A percentile compares a stretch with the other conserved stretches of the same genome.
Evolutionary conservation across 1,284 basidiomycete genomes (phyloP).

Genomic region (Pyrrhoderma lamaoense): DNA sequence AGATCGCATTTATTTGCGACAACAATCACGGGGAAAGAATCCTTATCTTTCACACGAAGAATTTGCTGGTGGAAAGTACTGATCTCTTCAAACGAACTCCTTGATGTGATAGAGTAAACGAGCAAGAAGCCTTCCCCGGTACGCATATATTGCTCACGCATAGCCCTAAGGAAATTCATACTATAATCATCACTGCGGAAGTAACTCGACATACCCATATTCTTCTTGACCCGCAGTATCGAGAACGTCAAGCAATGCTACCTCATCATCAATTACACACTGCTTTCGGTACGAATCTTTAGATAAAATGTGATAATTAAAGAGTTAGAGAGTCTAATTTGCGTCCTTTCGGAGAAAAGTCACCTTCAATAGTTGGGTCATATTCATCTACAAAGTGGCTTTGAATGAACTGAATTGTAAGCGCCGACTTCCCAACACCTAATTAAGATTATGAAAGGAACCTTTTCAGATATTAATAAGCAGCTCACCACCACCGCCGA

Average conservation of each 20-base stretch:
- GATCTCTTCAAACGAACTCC: slow-evolving; percentile 97
- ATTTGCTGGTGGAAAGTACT: slow-evolving; percentile 98
- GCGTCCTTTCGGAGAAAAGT: slow-evolving; percentile 26
- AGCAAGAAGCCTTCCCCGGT: slow-evolving; percentile 98
- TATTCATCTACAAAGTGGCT: slow-evolving; percentile 98
- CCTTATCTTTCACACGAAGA: slow-evolving; percentile 93
- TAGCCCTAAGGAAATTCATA: slow-evolving; percentile 52
- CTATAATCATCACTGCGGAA: not conserved
- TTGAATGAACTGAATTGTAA: slow-evolving; percentile 98
- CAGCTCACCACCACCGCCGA: slow-evolving; percentile 89
- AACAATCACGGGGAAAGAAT: slow-evolving; percentile 95
- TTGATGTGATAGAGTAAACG: slow-evolving; percentile 97
- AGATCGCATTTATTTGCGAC: slow-evolving; percentile 99
- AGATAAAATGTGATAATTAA: slow-evolving; percentile 15
- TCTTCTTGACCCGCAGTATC: slow-evolving; percentile 99
- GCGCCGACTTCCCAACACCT: slow-evolving; percentile 95
- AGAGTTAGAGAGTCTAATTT: not conserved
- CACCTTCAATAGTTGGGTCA: slow-evolving; percentile 95
- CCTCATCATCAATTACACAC: slow-evolving; percentile 96
- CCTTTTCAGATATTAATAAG: not conserved
- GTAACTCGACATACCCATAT: slow-evolving; percentile 69
- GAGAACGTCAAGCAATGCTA: slow-evolving; percentile 93
- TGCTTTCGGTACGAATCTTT: slow-evolving; percentile 93
- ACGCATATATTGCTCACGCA: slow-evolving; percentile 98
- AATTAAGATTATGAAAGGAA: slow-evolving; percentile 1